Base-by-base conservation (phyloP, 352 stramenopile genomes). In the Globisporangium nunn region DNA sequence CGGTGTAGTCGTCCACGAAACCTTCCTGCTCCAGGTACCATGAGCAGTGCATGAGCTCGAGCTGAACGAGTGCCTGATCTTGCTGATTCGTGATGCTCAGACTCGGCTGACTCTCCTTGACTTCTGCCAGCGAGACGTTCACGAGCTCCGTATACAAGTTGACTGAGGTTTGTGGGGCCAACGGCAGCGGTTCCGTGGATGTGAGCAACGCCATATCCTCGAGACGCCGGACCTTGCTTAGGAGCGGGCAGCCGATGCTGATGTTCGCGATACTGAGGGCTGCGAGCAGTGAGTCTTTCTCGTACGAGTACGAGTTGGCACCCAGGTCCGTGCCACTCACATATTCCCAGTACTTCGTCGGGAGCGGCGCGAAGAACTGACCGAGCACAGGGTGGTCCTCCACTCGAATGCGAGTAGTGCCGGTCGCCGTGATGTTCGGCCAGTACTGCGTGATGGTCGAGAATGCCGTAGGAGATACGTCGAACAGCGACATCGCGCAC, bases 281-380 rank as follows among this genome's bases (percentile, higher is more conserved):
- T 33, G 31, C 33, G 14, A 88, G 74, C 4, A 88, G 53, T 14
- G 64, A 54, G 52, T 87, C 74, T n/a, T 69, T 66, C 29, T 74
- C 60, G 71, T 88, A 88, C 66, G 71, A 60, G 71, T 88, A 88
- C 43, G 75, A 85, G 37, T 78, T 58, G 31, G 62, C 65, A 5
- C 75, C 78, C 23, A 88, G 54, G 50, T 88, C 74, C 2, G 58
- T 66, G 41, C 47, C 62, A 29, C 63, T 76, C 14, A 85, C 78
- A 33, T 78, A 88, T 43, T 68, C 62, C 78, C 75, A 88, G 62
- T 83, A 88, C 51, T 88, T 54, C 31, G 59, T 80, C 4, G 75
- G 75, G 15, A 84, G 69, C 2, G 70, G 68, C 3, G 59, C 48
- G 50, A 87, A 88, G 61, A 85, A 88, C 11, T 49, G 64, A 2